Evolutionary conservation across 306 rosid genomes (phyloP).

Genomic region (Gastrolobium villosum): DNA sequence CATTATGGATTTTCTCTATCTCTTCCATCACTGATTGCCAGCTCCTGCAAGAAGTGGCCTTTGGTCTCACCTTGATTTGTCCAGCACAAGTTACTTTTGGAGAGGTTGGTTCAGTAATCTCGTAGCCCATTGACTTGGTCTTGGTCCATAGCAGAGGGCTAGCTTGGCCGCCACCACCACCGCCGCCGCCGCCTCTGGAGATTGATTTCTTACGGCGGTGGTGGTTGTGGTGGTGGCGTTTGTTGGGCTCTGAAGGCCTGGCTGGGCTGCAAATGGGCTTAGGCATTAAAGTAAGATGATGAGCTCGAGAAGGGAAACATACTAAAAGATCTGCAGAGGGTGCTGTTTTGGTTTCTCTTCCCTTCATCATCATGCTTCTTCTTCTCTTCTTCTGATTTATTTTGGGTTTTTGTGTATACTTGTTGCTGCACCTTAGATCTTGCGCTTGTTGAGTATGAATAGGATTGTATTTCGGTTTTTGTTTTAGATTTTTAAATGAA

Average conservation of each 20-base stretch:
- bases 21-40: slow-evolving; percentile 99
- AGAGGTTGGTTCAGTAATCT: slow-evolving; percentile 84
- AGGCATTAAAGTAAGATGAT: slow-evolving; percentile 72
- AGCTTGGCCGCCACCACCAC: slow-evolving; percentile 50
- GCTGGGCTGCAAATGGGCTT: slow-evolving; percentile 93
- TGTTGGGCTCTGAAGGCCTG: slow-evolving; percentile 62
- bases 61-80: slow-evolving; percentile 84
- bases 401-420: neutral
- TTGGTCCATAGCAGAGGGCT: slow-evolving; percentile 86
- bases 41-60: slow-evolving; percentile 62
- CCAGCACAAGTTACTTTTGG: slow-evolving; percentile 97
- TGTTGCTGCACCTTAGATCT: slow-evolving; percentile 48
- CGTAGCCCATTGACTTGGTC: slow-evolving; percentile 69
- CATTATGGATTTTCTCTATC: slow-evolving; percentile 83
- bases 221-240: slow-evolving; percentile 57
- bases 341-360: slow-evolving; percentile 67
- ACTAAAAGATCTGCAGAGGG: slow-evolving; percentile 84
- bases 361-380: slow-evolving; percentile 57
- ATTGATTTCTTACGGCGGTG: slow-evolving; percentile 64
- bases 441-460: slow-evolving; percentile 39
- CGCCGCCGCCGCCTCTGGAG: slow-evolving; percentile 52
- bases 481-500: slow-evolving; percentile 59
- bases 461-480: slow-evolving; percentile 27
- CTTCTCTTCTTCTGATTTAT: neutral
- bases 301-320: slow-evolving; percentile 90